These are phyloP conservation scores for Pythium vanterpoolii DNA, from an alignment of 352 stramenopile genomes.

Conservation along the genomic window DNA sequence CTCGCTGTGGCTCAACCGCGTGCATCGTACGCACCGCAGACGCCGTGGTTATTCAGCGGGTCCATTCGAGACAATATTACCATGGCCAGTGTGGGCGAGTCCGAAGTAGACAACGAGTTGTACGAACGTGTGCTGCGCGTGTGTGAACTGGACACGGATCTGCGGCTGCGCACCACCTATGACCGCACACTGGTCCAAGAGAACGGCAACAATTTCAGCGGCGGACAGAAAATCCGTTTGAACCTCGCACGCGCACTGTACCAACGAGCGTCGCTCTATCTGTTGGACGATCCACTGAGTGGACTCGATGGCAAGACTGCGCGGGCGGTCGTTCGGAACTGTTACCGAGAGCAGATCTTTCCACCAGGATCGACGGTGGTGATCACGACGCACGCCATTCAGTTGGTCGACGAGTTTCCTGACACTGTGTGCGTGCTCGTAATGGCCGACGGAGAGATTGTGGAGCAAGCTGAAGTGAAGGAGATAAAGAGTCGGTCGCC, in stretches of 20 bases:
- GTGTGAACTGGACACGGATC: slow-evolving; percentile 75
- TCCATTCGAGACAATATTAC: slow-evolving; percentile 67
- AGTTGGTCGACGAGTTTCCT: slow-evolving; percentile 58
- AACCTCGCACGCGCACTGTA: slow-evolving; percentile 86
- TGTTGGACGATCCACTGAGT: slow-evolving; percentile 89
- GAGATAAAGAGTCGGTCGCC: slow-evolving; percentile 15
- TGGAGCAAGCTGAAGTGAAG: slow-evolving; percentile 36
- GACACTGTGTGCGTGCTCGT: slow-evolving; percentile 41
- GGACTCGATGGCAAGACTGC: slow-evolving; percentile 71
- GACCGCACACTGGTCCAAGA: slow-evolving; percentile 59
- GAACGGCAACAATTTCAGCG: slow-evolving; percentile 83
- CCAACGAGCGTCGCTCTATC: slow-evolving; percentile 54
- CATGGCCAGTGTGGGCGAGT: slow-evolving; percentile 26
- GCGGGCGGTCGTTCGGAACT: slow-evolving; percentile 37
- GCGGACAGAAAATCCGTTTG: slow-evolving; percentile 78
- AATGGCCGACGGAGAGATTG: slow-evolving; percentile 48
- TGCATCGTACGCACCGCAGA: slow-evolving; percentile 73
- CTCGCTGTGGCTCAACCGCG: slow-evolving; percentile 19
- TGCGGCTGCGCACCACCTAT: slow-evolving; percentile 36
- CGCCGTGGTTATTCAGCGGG: slow-evolving; percentile 67
- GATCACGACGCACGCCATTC: slow-evolving; percentile 72
- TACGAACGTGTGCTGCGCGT: slow-evolving; percentile 54
- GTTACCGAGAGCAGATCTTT: slow-evolving; percentile 33
- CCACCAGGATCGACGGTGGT: slow-evolving; percentile 51
- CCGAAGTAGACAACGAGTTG: slow-evolving; percentile 28